Conservation (phyloP, 2,329 filamentous ascomycete genomes). For the Fusarium denticulatum region DNA sequence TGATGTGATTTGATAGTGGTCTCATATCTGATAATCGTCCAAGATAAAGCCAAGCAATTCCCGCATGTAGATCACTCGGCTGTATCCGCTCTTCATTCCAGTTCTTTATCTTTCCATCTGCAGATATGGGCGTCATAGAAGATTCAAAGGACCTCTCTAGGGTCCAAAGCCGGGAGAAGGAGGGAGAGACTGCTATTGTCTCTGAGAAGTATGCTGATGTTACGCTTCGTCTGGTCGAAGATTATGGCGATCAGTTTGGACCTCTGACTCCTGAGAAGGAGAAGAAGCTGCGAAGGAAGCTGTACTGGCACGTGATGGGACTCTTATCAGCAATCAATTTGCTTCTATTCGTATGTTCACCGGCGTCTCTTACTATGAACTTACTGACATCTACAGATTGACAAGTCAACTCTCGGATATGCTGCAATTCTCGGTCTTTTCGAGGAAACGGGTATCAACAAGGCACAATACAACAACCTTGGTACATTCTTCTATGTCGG, state of each 20-base stretch:
- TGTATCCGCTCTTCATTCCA: neutral
- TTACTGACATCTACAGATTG: neutral
- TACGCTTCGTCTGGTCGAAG: neutral
- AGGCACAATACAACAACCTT: constrained; percentile 13
- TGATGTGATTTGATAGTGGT: constrained; percentile 1
- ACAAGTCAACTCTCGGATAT: constrained; percentile 48
- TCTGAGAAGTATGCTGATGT: constrained; percentile 9
- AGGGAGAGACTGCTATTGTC: constrained; percentile 1
- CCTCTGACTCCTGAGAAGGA: neutral
- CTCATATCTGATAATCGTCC: neutral
- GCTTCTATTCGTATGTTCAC: neutral
- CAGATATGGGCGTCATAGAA: neutral
- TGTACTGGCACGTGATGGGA: constrained; percentile 5
- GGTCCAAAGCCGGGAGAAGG: neutral
- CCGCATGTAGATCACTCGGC: neutral
- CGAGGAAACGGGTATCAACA: constrained; percentile 34
- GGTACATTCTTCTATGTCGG: constrained; percentile 15
- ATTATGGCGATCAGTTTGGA: neutral
- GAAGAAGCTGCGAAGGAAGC: constrained; percentile 1
- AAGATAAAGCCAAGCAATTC: neutral
- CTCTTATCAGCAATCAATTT: constrained; percentile 2
- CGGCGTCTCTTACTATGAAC: rapidly evolving
- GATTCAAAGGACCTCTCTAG: neutral
- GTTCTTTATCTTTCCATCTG: neutral
- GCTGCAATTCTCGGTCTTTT: constrained; percentile 54